phyloP scores from a whole-genome alignment of 495 filamentous ascomycete genomes.

The Hypoxylon lienhwacheense region DNA sequence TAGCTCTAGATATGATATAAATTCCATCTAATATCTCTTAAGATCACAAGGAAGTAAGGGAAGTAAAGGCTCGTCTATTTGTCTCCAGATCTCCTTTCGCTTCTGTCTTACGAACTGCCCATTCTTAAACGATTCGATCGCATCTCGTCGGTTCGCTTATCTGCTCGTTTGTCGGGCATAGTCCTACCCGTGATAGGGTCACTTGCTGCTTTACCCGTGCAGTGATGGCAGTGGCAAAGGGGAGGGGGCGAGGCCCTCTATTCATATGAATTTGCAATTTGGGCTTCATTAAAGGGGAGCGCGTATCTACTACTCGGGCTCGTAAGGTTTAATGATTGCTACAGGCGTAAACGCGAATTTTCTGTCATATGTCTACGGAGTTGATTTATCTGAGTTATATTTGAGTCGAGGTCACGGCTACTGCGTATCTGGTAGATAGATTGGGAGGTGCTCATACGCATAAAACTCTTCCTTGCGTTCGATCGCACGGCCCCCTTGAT shows the following conservation, averaged over 20 bases:
- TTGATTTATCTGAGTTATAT: slow-evolving; percentile 7
- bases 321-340: slow-evolving; percentile 21
- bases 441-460: slow-evolving; percentile 15
- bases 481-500: slow-evolving; percentile 9
- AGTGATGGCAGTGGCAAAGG: slow-evolving; percentile 11
- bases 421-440: slow-evolving; percentile 5
- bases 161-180: slow-evolving; percentile 10
- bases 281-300: slow-evolving; percentile 32
- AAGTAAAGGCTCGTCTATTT: slow-evolving; percentile 3
- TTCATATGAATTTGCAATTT: slow-evolving; percentile 36
- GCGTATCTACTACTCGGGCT: slow-evolving; percentile 20
- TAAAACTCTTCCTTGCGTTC: neutral
- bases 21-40: slow-evolving; percentile 4
- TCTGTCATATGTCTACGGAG: slow-evolving; percentile 10
- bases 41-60: slow-evolving; percentile 2
- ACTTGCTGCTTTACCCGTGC: slow-evolving; percentile 22
- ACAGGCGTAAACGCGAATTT: slow-evolving; percentile 12
- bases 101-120: slow-evolving; percentile 9
- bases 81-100: slow-evolving; percentile 5
- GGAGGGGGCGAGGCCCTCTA: slow-evolving; percentile 32
- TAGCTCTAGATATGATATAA: neutral
- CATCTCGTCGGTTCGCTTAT: slow-evolving; percentile 24
- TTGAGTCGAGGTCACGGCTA: slow-evolving; percentile 8
- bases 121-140: slow-evolving; percentile 26
- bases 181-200: slow-evolving; percentile 17